These are phyloP conservation scores for Brasenia schreberi DNA, from an alignment of 164 flowering plant species.

Conservation along the genomic window DNA sequence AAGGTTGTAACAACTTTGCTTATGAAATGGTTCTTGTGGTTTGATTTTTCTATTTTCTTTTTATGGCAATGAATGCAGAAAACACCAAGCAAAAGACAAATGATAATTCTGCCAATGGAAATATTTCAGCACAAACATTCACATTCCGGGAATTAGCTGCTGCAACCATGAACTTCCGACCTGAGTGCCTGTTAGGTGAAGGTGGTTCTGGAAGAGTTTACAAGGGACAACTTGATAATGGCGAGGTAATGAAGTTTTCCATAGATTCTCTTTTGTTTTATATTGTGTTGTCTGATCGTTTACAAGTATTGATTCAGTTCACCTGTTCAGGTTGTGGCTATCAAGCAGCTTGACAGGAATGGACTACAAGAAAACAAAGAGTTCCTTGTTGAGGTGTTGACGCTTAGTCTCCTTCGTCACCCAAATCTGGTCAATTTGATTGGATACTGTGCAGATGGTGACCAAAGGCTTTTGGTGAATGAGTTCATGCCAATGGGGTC, in stretches of 20 bases:
- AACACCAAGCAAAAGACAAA: neutral
- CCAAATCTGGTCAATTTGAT: constrained; percentile 23
- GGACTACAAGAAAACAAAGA: constrained; percentile 28
- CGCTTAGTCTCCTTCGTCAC: constrained; percentile 26
- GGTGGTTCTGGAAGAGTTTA: constrained; percentile 87
- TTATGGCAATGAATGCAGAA: neutral
- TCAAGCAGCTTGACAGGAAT: constrained; percentile 26
- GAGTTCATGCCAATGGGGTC: constrained; percentile 27
- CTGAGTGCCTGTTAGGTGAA: constrained; percentile 50
- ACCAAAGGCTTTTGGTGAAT: constrained; percentile 25
- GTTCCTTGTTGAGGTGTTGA: constrained; percentile 25
- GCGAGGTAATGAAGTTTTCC: neutral
- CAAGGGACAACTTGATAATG: constrained; percentile 34
- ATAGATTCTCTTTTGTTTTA: no score
- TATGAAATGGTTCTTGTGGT: no score
- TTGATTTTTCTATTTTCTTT: no score
- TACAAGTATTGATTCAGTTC: neutral
- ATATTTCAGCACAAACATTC: constrained; percentile 35
- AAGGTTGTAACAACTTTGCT: no score
- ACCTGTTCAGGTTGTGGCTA: constrained; percentile 18
- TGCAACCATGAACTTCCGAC: constrained; percentile 48
- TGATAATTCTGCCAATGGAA: constrained; percentile 25
- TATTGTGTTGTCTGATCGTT: neutral
- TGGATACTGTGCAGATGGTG: constrained; percentile 33
- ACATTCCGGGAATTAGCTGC: constrained; percentile 38